Percentiles rank a stretch among this genome's conserved stretches.
Conservation (phyloP, 106 monocot species). For the Apostasia shenzhenica region DNA sequence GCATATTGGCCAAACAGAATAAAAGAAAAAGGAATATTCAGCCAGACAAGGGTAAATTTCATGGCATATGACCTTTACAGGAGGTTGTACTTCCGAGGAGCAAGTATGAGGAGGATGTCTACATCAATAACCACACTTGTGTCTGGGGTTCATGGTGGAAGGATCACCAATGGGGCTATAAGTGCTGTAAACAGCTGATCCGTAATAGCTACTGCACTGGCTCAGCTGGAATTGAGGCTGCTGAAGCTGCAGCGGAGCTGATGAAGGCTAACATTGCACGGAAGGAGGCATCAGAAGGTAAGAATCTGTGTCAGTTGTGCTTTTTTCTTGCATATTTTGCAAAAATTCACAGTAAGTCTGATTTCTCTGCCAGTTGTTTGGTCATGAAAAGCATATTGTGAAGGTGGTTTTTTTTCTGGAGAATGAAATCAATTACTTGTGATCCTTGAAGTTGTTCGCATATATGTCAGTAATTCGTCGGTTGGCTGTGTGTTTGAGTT, state of each 20-base stretch:
- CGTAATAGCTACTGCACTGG: conserved; percentile 95
- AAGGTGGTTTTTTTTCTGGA: too few species aligned
- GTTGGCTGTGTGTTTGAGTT: too few species aligned
- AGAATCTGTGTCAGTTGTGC: background rate
- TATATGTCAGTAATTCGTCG: too few species aligned
- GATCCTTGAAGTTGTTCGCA: too few species aligned
- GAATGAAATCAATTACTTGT: too few species aligned
- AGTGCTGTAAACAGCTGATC: conserved; percentile 76
- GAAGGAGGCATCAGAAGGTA: conserved; percentile 81
- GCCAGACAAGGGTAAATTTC: too few species aligned
- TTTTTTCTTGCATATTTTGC: background rate
- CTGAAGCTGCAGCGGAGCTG: conserved; percentile 76
- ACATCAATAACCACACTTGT: conserved; percentile 77
- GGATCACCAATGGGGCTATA: conserved; percentile 93
- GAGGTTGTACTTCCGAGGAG: conserved; percentile 76
- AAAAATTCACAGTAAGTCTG: too few species aligned
- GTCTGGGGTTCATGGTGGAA: conserved; percentile 99
- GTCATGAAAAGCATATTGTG: too few species aligned
- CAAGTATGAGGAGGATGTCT: conserved; percentile 92
- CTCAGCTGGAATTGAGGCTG: conserved; percentile 89
- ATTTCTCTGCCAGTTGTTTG: too few species aligned
- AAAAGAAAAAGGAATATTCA: too few species aligned
- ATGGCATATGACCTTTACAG: conserved; percentile 13
- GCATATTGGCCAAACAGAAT: too few species aligned
- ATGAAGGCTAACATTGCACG: conserved; percentile 83